Conservation (phyloP, 306 rosid genomes). For the Lathyrus sativus region DNA sequence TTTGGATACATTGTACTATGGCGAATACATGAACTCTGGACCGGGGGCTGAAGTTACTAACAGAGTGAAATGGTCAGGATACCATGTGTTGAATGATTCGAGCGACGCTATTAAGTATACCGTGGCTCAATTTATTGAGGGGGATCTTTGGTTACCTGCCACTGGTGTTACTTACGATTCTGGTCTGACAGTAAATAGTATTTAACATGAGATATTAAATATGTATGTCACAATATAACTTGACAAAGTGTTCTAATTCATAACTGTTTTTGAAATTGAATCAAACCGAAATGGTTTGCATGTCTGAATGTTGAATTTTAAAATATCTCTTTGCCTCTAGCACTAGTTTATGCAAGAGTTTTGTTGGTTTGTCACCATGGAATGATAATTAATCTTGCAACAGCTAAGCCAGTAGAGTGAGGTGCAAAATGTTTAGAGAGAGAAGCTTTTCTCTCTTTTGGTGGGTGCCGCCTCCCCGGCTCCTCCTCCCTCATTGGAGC, state of each 20-base stretch:
- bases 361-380: too few species aligned
- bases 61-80: conserved; percentile 78
- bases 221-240: too few species aligned
- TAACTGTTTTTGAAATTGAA: not conserved
- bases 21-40: conserved; percentile 72
- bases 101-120: conserved; percentile 53
- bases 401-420: too few species aligned
- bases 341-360: not conserved
- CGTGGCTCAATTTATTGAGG: conserved; percentile 66
- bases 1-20: conserved; percentile 68
- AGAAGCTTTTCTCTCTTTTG: too few species aligned
- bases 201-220: too few species aligned
- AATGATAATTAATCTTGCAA: too few species aligned
- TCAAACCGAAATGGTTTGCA: not conserved
- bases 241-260: conserved; percentile 19
- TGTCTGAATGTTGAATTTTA: not conserved
- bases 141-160: conserved; percentile 76
- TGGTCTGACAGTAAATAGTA: conserved; percentile 4
- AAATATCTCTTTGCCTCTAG: not conserved
- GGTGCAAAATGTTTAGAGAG: too few species aligned
- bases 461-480: too few species aligned
- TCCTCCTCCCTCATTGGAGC: too few species aligned
- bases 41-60: conserved; percentile 48
- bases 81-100: conserved; percentile 51
- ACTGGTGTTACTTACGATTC: conserved; percentile 71